These are phyloP conservation scores for Annulohypoxylon nitens DNA, from an alignment of 495 filamentous ascomycete genomes.

Conservation along the genomic window DNA sequence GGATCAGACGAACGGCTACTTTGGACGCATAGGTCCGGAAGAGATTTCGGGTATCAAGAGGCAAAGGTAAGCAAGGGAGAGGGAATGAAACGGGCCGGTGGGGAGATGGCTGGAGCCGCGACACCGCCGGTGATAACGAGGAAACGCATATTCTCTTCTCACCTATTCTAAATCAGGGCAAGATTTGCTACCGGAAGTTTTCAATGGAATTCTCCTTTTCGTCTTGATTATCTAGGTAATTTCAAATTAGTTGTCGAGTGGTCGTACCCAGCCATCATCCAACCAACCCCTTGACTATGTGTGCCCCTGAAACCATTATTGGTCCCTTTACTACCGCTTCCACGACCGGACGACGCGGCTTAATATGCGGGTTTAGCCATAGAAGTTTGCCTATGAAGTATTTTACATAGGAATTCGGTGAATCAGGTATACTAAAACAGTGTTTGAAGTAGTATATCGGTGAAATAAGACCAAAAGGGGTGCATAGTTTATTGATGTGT, in stretches of 20 bases:
- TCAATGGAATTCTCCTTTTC: not conserved
- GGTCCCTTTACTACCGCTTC: not conserved
- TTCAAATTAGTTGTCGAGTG: not conserved
- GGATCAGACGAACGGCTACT: not conserved
- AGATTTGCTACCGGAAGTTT: not conserved
- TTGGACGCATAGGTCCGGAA: not conserved
- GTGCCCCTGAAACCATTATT: not conserved
- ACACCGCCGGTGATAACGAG: not conserved
- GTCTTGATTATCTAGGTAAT: not conserved
- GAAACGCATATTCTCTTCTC: not conserved
- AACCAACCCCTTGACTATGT: not conserved
- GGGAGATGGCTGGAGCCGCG: not conserved
- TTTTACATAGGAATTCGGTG: not conserved
- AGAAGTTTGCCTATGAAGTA: not conserved
- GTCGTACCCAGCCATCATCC: not conserved
- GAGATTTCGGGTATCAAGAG: not conserved
- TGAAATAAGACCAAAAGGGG: not conserved
- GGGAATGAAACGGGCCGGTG: not conserved
- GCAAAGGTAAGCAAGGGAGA: not conserved
- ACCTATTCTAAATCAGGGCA: not conserved
- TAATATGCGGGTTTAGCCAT: not conserved
- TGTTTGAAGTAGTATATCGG: no score
- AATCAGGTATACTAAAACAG: not conserved
- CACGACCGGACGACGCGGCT: not conserved
- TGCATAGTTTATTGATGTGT: no score